Evolutionary conservation across 441 rosid species (phyloP), one percentile per base, ranked within the genome.

Genomic region (Adansonia rubrostipa): DNA sequence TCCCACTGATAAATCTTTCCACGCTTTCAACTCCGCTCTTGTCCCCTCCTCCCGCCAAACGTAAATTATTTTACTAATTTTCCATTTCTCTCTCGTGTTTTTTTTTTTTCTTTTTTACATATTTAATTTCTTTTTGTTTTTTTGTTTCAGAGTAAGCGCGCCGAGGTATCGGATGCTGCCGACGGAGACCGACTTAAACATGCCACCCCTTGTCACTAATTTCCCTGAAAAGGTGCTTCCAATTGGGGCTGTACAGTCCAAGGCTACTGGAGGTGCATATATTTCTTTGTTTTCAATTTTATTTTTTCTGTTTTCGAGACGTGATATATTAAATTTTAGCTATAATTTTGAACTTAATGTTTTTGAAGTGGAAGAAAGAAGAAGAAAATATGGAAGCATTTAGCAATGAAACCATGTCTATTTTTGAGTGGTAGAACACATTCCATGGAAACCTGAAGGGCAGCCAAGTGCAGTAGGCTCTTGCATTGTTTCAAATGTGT

Each of bases 121-220:
- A 64, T n/a, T 13, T 57, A 48, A 68, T 10, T 57, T 66, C 6
- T 71, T 2, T 44, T 40, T 58, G 8, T 68, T 42, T 13, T 15
- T 10, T 50, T 76, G 19, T 75, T 79, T 77, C 76, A 93, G 96
- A 33, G 90, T 89, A 63, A 82, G 85, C 82, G 96, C 96, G 45
- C 98, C 95, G 19, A 86, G 92, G 79, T 95, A 92, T 50, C 89
- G 87, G 75, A 84, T 88, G 89, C 84, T 95, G 56, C 95, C 99
- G 61, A 83, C 87, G 80, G 93, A 90, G 89, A 93, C 97, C 3
- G 94, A 95, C 85, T 91, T 95, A 54, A 95, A 91, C 75, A 83
- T 87, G 72, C 98, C 89, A 68, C 99, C 98, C 17, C 77, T 88
- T 0, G 85, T 88, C 1, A 74, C 86, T 2, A 85, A 92, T 83